These are phyloP conservation scores for Eragrostis nindensis DNA, from an alignment of 176 grass and related monocot species.

Conservation along the genomic window DNA sequence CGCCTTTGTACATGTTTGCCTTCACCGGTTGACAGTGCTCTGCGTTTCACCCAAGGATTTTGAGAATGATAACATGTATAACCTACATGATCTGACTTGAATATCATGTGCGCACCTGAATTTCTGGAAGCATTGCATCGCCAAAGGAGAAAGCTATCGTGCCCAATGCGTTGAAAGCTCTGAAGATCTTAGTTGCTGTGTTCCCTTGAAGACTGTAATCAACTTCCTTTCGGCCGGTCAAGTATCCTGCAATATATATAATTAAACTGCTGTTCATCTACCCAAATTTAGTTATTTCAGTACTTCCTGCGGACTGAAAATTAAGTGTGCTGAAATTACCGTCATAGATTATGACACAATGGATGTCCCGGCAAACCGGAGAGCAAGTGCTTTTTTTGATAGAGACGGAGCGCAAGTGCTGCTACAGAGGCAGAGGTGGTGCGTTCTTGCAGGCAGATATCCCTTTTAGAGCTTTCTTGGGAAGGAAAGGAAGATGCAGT, in stretches of 20 bases:
- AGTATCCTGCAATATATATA: conserved; percentile 47
- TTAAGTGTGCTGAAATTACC: conserved; percentile 41
- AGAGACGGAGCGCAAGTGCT: background rate
- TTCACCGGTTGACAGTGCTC: conserved; percentile 61
- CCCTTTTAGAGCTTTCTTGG: background rate
- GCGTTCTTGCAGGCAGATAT: background rate
- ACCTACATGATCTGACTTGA: background rate
- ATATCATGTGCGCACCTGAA: conserved; percentile 52
- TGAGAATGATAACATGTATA: background rate
- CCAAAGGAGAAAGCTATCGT: conserved; percentile 89
- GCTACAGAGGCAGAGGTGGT: background rate
- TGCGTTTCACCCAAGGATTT: conserved; percentile 1
- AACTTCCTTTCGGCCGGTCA: conserved; percentile 44
- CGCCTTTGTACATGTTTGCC: conserved; percentile 75
- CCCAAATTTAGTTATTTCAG: background rate
- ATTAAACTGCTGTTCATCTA: background rate
- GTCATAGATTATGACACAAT: conserved; percentile 65
- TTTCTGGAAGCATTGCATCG: conserved; percentile 89
- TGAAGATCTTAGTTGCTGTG: conserved; percentile 54
- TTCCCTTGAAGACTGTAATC: conserved; percentile 61
- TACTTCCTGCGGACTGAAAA: background rate
- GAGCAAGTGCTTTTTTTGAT: background rate
- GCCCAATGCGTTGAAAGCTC: conserved; percentile 70
- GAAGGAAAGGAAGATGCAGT: background rate
- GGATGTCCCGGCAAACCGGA: conserved; percentile 56